A percentile compares a stretch with the other conserved stretches of the same genome.
These are phyloP conservation scores for Boletus eberwhitei DNA, from an alignment of 768 basidiomycete genomes.

Conservation along the genomic window DNA sequence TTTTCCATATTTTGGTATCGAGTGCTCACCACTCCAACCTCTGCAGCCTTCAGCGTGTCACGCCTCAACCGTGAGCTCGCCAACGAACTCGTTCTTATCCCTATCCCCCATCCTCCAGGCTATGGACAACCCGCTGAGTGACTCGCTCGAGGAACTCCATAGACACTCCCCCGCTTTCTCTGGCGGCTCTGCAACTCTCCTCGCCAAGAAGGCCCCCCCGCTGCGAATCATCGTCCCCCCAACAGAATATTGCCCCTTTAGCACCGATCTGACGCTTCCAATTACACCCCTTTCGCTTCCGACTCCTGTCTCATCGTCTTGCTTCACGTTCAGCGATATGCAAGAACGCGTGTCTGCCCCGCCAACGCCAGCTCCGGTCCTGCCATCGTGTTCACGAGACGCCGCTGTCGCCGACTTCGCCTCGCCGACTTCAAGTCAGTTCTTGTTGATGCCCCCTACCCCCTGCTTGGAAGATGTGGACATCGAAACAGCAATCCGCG, in stretches of 20 bases:
- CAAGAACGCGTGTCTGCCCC: conserved; percentile 12
- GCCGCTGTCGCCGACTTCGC: conserved; percentile 12
- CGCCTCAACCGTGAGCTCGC: conserved; percentile 3
- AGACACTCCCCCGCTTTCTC: conserved; percentile 1
- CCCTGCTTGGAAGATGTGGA: conserved; percentile 11
- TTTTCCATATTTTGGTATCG: neutral
- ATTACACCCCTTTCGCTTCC: conserved; percentile 26
- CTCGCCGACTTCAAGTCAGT: conserved; percentile 29
- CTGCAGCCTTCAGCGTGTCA: neutral
- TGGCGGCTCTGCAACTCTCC: conserved; percentile 8
- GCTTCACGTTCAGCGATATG: conserved; percentile 22
- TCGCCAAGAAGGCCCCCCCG: conserved; percentile 16
- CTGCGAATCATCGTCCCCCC: conserved; percentile 33
- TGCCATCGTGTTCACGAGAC: conserved; percentile 4
- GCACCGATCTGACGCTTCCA: conserved; percentile 31
- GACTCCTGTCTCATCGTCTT: conserved; percentile 25
- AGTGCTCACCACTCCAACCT: neutral
- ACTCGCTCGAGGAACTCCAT: conserved; percentile 14
- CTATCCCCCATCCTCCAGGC: neutral
- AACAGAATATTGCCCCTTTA: conserved; percentile 34
- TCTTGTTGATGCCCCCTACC: conserved; percentile 27
- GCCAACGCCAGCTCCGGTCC: conserved; percentile 7
- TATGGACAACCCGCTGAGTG: conserved; percentile 14
- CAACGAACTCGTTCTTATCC: neutral
- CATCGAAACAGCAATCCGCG: conserved; percentile 8